These are phyloP conservation scores for Metschnikowia arizonensis DNA, from an alignment of 805 yeast species.

Conservation along the genomic window DNA sequence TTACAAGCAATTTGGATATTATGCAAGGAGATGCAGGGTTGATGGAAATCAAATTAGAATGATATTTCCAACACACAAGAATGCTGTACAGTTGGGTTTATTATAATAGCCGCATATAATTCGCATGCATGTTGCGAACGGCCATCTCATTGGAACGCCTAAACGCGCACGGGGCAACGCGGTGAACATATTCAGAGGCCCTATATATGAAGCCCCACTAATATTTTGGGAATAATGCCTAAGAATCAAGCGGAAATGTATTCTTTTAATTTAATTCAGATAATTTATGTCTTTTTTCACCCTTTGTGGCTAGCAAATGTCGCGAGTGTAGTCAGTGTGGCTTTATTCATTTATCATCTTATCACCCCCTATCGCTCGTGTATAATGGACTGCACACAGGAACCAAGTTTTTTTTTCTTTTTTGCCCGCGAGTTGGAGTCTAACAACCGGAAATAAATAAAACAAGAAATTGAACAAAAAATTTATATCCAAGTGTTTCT, in stretches of 20 bases:
- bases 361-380: constrained; percentile 6
- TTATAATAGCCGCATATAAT: neutral
- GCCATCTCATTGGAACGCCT: neutral
- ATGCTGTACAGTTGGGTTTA: neutral
- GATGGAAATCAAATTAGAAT: constrained; percentile 30
- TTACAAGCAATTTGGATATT: constrained; percentile 46
- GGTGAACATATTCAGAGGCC: neutral
- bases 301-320: neutral
- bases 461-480: constrained; percentile 2
- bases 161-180: constrained; percentile 4
- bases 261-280: too few species aligned
- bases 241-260: neutral
- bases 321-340: neutral
- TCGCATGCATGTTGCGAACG: neutral
- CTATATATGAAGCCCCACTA: neutral
- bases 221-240: neutral
- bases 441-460: constrained; percentile 2
- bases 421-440: constrained; percentile 5
- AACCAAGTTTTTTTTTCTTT: constrained; percentile 1
- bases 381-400: neutral
- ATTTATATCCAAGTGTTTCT: neutral
- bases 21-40: constrained; percentile 47
- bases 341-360: neutral
- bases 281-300: neutral
- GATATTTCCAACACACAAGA: neutral